Conservation (phyloP, 2,329 filamentous ascomycete genomes). For the Arachnomyces sp. region DNA sequence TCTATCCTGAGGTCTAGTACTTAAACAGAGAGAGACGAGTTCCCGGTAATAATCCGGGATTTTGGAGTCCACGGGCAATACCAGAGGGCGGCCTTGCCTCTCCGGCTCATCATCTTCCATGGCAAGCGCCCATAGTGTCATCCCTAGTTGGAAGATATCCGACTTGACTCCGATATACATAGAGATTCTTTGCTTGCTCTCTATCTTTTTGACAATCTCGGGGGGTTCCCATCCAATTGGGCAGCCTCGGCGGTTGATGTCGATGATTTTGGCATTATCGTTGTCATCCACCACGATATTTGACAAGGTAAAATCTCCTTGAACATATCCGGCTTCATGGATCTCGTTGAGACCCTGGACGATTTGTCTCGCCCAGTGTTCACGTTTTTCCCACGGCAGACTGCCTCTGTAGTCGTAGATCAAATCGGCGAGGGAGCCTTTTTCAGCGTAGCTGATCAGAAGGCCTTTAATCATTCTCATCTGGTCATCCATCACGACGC, state of each 20-base stretch:
- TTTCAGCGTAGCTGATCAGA: constrained; percentile 77
- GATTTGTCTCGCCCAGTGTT: constrained; percentile 87
- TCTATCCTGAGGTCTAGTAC: constrained; percentile 63
- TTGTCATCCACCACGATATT: constrained; percentile 88
- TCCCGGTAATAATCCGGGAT: constrained; percentile 73
- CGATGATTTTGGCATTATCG: constrained; percentile 90
- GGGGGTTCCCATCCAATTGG: constrained; percentile 97
- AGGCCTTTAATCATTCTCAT: constrained; percentile 73
- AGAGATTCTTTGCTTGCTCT: constrained; percentile 79
- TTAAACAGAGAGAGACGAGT: constrained; percentile 70
- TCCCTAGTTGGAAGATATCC: constrained; percentile 89
- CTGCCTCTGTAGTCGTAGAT: constrained; percentile 68
- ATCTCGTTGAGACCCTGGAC: constrained; percentile 84
- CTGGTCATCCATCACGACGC: constrained; percentile 75
- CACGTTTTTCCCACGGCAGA: constrained; percentile 63
- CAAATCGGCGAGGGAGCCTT: constrained; percentile 82
- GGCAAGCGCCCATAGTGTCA: constrained; percentile 91
- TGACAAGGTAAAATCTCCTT: constrained; percentile 93
- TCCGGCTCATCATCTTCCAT: constrained; percentile 88
- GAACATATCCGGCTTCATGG: constrained; percentile 91
- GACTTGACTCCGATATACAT: constrained; percentile 99
- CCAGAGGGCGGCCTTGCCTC: constrained; percentile 62
- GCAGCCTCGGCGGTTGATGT: constrained; percentile 95
- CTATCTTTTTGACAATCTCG: constrained; percentile 76
- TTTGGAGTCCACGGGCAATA: constrained; percentile 44